These are phyloP conservation scores for Hypericum androsaemum DNA, from an alignment of 345 rosid genomes.

Conservation along the genomic window DNA sequence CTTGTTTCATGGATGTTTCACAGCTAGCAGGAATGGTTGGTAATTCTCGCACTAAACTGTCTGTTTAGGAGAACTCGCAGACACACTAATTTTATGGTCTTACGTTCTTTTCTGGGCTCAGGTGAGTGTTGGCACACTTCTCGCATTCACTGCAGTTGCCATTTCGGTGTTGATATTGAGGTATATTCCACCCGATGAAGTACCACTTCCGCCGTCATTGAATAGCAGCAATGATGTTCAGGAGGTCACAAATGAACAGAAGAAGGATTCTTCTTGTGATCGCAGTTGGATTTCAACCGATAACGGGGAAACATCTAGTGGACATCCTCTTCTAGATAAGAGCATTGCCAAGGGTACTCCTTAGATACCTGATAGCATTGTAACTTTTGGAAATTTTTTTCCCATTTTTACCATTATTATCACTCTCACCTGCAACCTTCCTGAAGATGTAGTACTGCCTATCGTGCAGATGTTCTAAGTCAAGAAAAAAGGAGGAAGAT, in stretches of 20 bases:
- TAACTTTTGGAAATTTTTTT: background rate
- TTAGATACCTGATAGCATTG: background rate
- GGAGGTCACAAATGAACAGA: constrained; percentile 5
- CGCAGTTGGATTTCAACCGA: constrained; percentile 16
- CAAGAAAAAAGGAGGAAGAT: constrained; percentile 38
- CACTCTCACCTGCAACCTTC: no score
- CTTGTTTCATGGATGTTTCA: constrained; percentile 62
- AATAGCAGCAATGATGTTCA: constrained; percentile 7
- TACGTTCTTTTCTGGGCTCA: constrained; percentile 13
- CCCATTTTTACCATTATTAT: background rate
- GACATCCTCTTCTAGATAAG: constrained; percentile 28
- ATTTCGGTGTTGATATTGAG: constrained; percentile 51
- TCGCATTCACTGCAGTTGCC: constrained; percentile 64
- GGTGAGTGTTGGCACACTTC: constrained; percentile 70
- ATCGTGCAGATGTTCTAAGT: constrained; percentile 28
- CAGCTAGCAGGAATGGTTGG: constrained; percentile 61
- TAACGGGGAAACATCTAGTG: constrained; percentile 21
- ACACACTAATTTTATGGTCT: no score
- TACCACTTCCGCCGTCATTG: constrained; percentile 25
- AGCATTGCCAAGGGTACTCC: constrained; percentile 29
- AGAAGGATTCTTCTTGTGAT: constrained; percentile 12
- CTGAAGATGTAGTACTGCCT: background rate
- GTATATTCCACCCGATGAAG: constrained; percentile 54
- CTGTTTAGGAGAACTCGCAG: no score
- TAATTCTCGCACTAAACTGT: background rate